Base-by-base conservation (phyloP, 192 early-diverging fungal genomes). In the Chytriomyces sp. region DNA sequence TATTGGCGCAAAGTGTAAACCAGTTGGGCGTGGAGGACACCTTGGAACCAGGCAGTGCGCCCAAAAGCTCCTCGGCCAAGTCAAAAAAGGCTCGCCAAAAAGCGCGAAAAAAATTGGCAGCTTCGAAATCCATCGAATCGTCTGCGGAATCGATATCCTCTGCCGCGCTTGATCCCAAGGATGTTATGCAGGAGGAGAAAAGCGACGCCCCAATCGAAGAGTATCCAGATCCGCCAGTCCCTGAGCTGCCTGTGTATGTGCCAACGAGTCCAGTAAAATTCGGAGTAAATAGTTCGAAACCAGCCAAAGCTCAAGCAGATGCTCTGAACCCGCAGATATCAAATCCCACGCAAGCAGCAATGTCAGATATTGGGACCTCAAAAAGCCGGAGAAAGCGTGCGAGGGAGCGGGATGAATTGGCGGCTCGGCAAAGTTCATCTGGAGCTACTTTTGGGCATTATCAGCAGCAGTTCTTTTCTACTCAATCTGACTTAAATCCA, bases 401-500 rank as follows among this genome's bases (percentile, higher is more conserved):
- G n/a, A 75, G 66, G 44, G 73, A 75, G 24, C 73, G 73, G 7
- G 73, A 75, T 66, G 73, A 75, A 35, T 24, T 48, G 13, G 73
- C 73, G 13, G 53, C 53, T n/a, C 53, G 35, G 0, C 35, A 35
- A 57, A 57, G 53, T 20, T 20, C 16, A 57, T 1, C 53, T 5
- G 53, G 53, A 35, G 35, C 35, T 3, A 35, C 35, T 35, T 35
- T 35, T 35, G 35, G 35, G 35, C 35, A 35, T 35, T 35, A 35
- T 57, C 53, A 57, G 53, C 53, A 13, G 16, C 13, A 20, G 53
- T 57, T 57, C 53, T n/a, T 20, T 20, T 57, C 16, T 0, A 57
- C 53, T 57, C 16, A 57, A 35, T 35, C 35, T 35, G 35, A 35
- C 35, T 1, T 35, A 35, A 35, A 35, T 35, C 35, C 35, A 1